Evolutionary conservation across 306 rosid species (phyloP), one percentile per base, ranked within the genome.

Genomic region (Urtica urens): DNA sequence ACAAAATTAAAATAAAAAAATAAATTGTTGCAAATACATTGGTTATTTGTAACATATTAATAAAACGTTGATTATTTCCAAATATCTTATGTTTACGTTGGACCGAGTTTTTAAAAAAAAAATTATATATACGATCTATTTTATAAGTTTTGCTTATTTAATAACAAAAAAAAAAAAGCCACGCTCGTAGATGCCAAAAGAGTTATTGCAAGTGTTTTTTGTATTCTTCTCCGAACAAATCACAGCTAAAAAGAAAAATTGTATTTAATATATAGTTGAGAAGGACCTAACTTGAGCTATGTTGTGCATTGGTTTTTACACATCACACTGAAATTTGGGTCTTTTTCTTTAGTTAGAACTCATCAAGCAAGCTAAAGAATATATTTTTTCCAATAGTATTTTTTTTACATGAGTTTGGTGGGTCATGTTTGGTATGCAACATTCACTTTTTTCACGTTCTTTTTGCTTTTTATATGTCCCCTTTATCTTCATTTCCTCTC

Each of bases 361-460:
- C 25, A 18, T 7, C 19, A 34, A 31, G 21, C 22, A 17, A 12
- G 21, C 23, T 23, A 11, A 26, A 22, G 6, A 10, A 22, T 12
- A n/a, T n/a, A n/a, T n/a, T n/a, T n/a, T n/a, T n/a, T n/a, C n/a
- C n/a, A n/a, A n/a, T n/a, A n/a, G n/a, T n/a, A n/a, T n/a, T n/a
- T n/a, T n/a, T n/a, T n/a, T n/a, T n/a, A n/a, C n/a, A n/a, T n/a
- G n/a, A n/a, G n/a, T 49, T 47, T 49, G 27, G 17, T 19, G n/a
- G 9, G 15, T 31, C 18, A 51, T 19, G 10, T 49, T 28, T 30
- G 28, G n/a, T 33, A 51, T 20, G 23, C 31, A 23, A 34, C 4
- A 1, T 31, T 11, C 41, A 14, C 46, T n/a, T 39, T 53, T 53
- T 18, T 48, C 35, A 38, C 55, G 55, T 50, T 50, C 42, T 26